phyloP scores from a whole-genome alignment of 2,329 filamentous ascomycete species.

The Fusarium musae region DNA sequence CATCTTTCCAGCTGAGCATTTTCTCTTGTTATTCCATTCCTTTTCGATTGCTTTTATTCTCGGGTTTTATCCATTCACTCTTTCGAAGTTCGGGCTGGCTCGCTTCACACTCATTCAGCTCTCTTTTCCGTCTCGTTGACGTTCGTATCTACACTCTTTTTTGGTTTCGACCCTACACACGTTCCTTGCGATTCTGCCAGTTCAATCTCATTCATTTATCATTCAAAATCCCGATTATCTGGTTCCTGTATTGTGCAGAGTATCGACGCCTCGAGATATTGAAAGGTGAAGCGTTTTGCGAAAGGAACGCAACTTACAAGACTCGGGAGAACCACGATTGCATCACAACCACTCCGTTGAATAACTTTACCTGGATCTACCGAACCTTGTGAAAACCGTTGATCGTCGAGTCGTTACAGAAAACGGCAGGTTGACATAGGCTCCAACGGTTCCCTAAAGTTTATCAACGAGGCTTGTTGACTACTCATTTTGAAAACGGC shows the following conservation, averaged over 20 bases:
- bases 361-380: conserved; percentile 5
- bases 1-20: conserved; percentile 25
- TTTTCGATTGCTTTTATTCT: conserved; percentile 31
- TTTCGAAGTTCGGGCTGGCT: conserved; percentile 40
- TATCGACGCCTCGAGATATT: not conserved
- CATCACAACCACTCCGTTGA: conserved; percentile 14
- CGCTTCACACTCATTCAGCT: conserved; percentile 32
- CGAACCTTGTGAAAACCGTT: conserved; percentile 23
- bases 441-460: conserved; percentile 27
- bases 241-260: conserved; percentile 1
- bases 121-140: conserved; percentile 13
- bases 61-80: conserved; percentile 24
- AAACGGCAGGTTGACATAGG: conserved; percentile 11
- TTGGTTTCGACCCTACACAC: conserved; percentile 20
- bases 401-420: conserved; percentile 20
- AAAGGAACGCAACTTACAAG: conserved; percentile 18
- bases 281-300: conserved; percentile 7
- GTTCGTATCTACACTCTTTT: conserved; percentile 25
- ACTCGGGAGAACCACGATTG: conserved; percentile 13
- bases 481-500: conserved; percentile 6
- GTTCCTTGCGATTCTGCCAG: conserved; percentile 35
- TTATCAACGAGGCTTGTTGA: conserved; percentile 24
- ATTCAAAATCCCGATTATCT: not conserved
- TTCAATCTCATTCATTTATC: conserved; percentile 38
- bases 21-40: conserved; percentile 36